Evolutionary conservation across 148 eudicot species (phyloP).

Genomic region (Camellia granthamiana): DNA sequence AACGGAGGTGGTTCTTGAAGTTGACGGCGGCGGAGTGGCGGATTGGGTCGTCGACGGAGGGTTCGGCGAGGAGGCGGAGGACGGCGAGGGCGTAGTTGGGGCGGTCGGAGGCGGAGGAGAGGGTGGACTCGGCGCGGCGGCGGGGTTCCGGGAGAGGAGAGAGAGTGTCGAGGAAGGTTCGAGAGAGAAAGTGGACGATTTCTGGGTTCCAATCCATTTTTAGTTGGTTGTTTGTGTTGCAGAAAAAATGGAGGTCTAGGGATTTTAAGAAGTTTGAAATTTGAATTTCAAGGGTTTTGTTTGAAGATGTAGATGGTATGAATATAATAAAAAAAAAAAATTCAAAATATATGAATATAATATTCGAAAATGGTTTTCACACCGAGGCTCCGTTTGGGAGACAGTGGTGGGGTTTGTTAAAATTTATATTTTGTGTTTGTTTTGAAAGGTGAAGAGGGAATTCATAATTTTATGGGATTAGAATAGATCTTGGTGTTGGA

Average conservation of each 20-base stretch:
- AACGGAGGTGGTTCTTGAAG: conserved; percentile 82
- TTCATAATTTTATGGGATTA: no score
- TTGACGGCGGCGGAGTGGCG: conserved; percentile 84
- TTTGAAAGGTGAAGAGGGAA: no score
- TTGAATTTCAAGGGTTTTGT: background rate
- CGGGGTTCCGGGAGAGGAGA: conserved; percentile 79
- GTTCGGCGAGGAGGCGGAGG: conserved; percentile 69
- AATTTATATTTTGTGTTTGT: no score
- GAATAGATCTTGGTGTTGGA: no score
- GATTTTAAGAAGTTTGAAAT: conserved; percentile 11
- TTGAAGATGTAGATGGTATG: no score
- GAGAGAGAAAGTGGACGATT: conserved; percentile 66
- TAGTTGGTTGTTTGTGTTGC: background rate
- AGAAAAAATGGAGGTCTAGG: conserved; percentile 17
- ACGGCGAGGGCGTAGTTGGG: conserved; percentile 79
- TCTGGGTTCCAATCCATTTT: conserved; percentile 64
- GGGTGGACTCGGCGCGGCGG: conserved; percentile 67
- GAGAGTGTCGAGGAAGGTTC: conserved; percentile 75
- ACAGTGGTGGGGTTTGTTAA: no score
- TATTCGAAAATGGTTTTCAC: no score
- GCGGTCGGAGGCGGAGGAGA: conserved; percentile 54
- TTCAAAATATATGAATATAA: no score
- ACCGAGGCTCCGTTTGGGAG: no score
- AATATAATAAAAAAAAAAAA: no score
- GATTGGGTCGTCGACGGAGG: conserved; percentile 59